Percentiles rank a stretch among this genome's conserved stretches.
Evolutionary conservation across 2,329 filamentous ascomycete species (phyloP).

Genomic region (Rutstroemia sp.): DNA sequence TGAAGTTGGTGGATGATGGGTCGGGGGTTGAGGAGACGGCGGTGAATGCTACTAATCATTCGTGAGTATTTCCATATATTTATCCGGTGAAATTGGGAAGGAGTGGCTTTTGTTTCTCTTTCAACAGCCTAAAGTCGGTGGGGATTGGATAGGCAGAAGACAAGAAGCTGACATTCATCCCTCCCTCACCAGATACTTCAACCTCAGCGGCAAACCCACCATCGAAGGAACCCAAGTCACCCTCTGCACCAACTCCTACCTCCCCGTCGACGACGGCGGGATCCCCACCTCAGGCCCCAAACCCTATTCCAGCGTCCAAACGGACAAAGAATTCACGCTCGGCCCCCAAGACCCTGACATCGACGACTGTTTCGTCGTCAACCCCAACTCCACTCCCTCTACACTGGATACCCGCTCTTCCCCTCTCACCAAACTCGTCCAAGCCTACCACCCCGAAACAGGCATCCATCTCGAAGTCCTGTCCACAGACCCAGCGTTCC

Average conservation of each 20-base stretch:
- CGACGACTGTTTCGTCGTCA: conserved; percentile 83
- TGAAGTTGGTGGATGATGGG: conserved; percentile 56
- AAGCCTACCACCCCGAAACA: conserved; percentile 65
- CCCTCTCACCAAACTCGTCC: conserved; percentile 60
- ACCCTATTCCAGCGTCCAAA: conserved; percentile 54
- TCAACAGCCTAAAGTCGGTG: no score
- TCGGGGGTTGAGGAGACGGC: conserved; percentile 72
- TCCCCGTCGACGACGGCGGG: conserved; percentile 63
- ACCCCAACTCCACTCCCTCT: conserved; percentile 32
- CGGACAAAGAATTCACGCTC: conserved; percentile 63
- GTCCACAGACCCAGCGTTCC: conserved; percentile 92
- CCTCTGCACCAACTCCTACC: conserved; percentile 54
- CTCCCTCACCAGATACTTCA: conserved; percentile 48
- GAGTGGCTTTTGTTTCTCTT: no score
- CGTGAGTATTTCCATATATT: conserved; percentile 41
- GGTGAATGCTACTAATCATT: conserved; percentile 94
- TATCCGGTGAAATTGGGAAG: neutral
- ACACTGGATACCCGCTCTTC: conserved; percentile 43
- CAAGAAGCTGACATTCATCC: neutral
- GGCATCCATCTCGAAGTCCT: conserved; percentile 77
- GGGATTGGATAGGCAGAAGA: no score
- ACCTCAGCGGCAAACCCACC: conserved; percentile 47
- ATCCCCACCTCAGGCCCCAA: conserved; percentile 65
- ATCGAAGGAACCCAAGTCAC: conserved; percentile 55
- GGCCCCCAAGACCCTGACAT: conserved; percentile 61